Evolutionary conservation across 2,329 filamentous ascomycete species (phyloP), one percentile per base, ranked within the genome.

Genomic region (Fusarium caatingaense): DNA sequence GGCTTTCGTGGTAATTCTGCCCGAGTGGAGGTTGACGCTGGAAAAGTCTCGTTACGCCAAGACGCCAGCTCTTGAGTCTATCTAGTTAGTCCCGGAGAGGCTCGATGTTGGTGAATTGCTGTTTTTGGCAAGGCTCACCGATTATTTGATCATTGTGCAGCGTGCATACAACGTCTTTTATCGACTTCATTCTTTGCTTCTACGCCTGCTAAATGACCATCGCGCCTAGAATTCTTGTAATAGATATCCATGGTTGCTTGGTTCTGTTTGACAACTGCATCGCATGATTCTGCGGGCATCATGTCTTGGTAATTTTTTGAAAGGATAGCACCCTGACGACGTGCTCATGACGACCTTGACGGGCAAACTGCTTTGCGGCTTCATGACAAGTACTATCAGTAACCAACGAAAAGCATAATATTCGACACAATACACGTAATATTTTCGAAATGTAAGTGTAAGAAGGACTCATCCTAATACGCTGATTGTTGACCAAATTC

Each of bases 1-100:
- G 16, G 21, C 18, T 37, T 18, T 42, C 37, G 53, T 55, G 64
- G 69, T 69, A 73, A 73, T 66, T 74, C 58, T 72, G 58, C 21
- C 72, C 69, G 68, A 56, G 42, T 44, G 32, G 32, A 41, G n/a
- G 16, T 27, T 16, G 32, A 23, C 13, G 18, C 25, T 20, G 21
- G 21, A 46, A 45, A 41, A 40, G 30, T 28, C 51, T 41, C 21
- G 20, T 18, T 27, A 21, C 37, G 34, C 56, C 37, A 66, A 49
- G 30, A 42, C 28, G 13, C 28, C 37, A 56, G 30, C 20, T 27
- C 21, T 30, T 51, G 60, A 59, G 45, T 37, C 23, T 51, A 41
- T 46, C 30, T 65, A 21, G 68, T 45, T 71, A 71, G 64, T 21
- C 28, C 68, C 60, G 60, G 56, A 71, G 68, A 66, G 41, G 30